Conservation (phyloP, 768 basidiomycete genomes). For the Nidularia pulvinata region DNA sequence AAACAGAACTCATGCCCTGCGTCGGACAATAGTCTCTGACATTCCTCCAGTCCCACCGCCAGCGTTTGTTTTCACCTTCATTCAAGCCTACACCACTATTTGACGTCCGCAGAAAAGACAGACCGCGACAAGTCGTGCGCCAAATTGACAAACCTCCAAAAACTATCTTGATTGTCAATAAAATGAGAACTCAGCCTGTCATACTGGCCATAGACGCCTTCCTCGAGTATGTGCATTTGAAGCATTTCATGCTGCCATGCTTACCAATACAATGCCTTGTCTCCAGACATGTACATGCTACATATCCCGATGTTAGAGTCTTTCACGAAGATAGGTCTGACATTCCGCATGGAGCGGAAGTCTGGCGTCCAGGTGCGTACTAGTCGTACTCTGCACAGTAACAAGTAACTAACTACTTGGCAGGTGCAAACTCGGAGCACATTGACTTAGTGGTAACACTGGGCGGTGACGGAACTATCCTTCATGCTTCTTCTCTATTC, state of each 20-base stretch:
- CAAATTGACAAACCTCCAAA: slow-evolving; percentile 36
- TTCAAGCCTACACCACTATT: slow-evolving; percentile 5
- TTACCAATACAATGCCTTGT: no score
- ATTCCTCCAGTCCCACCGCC: slow-evolving; percentile 9
- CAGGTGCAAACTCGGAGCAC: slow-evolving; percentile 50
- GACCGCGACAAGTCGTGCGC: slow-evolving; percentile 25
- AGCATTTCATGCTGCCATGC: background rate
- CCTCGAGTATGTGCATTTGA: slow-evolving; percentile 48
- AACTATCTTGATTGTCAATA: slow-evolving; percentile 78
- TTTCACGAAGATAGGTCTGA: slow-evolving; percentile 69
- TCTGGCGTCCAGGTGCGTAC: slow-evolving; percentile 62
- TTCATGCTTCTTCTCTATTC: slow-evolving; percentile 92
- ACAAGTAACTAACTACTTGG: background rate
- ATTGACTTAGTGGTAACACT: slow-evolving; percentile 90
- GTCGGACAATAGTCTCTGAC: background rate
- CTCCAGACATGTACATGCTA: slow-evolving; percentile 52
- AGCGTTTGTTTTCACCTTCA: slow-evolving; percentile 20
- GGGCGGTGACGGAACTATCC: slow-evolving; percentile 94
- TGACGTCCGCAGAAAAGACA: slow-evolving; percentile 31
- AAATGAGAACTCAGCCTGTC: slow-evolving; percentile 76
- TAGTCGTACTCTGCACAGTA: no score
- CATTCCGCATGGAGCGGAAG: slow-evolving; percentile 61
- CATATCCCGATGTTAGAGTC: slow-evolving; percentile 60
- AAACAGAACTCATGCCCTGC: slow-evolving; percentile 3
- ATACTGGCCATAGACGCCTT: slow-evolving; percentile 76